Evolutionary conservation across 2,329 filamentous ascomycete genomes (phyloP).

Genomic region (Apiospora rasikravindrae): DNA sequence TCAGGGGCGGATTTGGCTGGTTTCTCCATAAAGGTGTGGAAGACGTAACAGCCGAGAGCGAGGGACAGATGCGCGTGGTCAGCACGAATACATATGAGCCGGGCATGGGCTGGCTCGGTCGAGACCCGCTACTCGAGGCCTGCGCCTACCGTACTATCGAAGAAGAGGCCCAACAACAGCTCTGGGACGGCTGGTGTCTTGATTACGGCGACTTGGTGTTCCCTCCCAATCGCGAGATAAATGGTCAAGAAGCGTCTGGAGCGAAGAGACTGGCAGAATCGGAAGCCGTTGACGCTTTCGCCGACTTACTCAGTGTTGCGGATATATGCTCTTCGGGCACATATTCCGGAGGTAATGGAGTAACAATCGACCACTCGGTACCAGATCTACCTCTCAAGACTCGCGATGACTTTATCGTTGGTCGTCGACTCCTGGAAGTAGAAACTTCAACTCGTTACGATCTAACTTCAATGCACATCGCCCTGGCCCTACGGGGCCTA

Average conservation of each 20-base stretch:
- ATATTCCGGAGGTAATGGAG: constrained; percentile 47
- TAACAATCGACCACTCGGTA: constrained; percentile 65
- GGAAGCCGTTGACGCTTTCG: constrained; percentile 57
- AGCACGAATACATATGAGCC: constrained; percentile 79
- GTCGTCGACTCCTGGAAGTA: constrained; percentile 54
- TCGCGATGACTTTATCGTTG: constrained; percentile 57
- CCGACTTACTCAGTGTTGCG: constrained; percentile 66
- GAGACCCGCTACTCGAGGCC: constrained; percentile 57
- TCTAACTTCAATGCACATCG: constrained; percentile 37
- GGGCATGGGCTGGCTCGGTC: constrained; percentile 79
- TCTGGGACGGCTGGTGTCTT: constrained; percentile 71
- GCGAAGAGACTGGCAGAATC: constrained; percentile 45
- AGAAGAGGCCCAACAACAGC: constrained; percentile 67
- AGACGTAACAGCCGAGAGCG: constrained; percentile 70
- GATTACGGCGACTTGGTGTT: constrained; percentile 64
- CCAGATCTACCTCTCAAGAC: constrained; percentile 57
- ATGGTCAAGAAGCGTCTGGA: constrained; percentile 38
- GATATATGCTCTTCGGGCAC: constrained; percentile 63
- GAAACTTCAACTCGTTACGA: constrained; percentile 41
- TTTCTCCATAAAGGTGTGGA: constrained; percentile 74
- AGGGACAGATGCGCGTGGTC: constrained; percentile 71
- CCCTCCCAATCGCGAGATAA: constrained; percentile 44
- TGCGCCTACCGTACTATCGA: constrained; percentile 52
- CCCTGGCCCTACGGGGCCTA: constrained; percentile 40
- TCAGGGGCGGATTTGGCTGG: constrained; percentile 89